Conservation (phyloP, 768 basidiomycete species). For the Xanthoconium stramineum region DNA sequence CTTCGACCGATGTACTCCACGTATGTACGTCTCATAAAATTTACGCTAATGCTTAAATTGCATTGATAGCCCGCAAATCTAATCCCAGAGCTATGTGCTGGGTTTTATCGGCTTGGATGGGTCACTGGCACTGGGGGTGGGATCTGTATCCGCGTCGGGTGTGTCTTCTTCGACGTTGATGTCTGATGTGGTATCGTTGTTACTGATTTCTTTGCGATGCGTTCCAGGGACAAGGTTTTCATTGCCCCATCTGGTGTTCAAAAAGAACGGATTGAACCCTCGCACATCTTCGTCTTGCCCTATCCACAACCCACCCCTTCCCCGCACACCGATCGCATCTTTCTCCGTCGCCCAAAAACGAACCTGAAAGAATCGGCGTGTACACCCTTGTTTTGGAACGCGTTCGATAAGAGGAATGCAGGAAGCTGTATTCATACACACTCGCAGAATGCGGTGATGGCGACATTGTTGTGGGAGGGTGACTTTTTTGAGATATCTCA, state of each 20-base stretch:
- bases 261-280: constrained; percentile 80
- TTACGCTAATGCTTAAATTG: not conserved
- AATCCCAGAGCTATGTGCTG: constrained; percentile 79
- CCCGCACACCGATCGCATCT: constrained; percentile 66
- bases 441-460: constrained; percentile 88
- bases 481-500: constrained; percentile 77
- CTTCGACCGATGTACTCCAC: constrained; percentile 60
- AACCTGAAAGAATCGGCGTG: constrained; percentile 84
- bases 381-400: constrained; percentile 91
- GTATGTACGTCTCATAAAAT: constrained; percentile 33
- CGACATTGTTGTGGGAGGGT: constrained; percentile 73
- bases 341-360: constrained; percentile 68
- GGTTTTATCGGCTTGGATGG: constrained; percentile 88
- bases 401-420: constrained; percentile 73
- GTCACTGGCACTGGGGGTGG: constrained; percentile 88
- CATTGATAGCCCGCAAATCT: constrained; percentile 77
- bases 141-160: constrained; percentile 72
- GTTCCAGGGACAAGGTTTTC: constrained; percentile 66
- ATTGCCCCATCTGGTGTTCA: constrained; percentile 90
- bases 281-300: constrained; percentile 86
- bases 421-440: constrained; percentile 91
- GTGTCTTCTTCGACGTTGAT: constrained; percentile 17
- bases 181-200: not conserved
- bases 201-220: not conserved
- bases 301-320: constrained; percentile 60